phyloP scores from a whole-genome alignment of 176 grass and related monocot genomes.

The Oryza glumipatula region DNA sequence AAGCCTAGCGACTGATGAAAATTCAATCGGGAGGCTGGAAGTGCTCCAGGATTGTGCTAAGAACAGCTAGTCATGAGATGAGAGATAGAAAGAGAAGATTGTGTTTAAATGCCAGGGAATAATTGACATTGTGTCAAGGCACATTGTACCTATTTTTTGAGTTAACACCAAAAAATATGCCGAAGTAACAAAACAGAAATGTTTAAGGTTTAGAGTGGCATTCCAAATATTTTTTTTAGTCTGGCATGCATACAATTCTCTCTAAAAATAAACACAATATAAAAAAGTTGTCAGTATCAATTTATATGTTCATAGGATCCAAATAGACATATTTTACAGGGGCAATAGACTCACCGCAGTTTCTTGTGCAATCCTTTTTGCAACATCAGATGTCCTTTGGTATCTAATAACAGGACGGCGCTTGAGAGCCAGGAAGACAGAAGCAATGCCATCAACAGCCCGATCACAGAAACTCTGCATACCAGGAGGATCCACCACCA shows the following conservation, averaged over 20 bases:
- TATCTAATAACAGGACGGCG: constrained; percentile 86
- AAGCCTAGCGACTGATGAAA: background rate
- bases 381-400: constrained; percentile 81
- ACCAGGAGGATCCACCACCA: constrained; percentile 71
- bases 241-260: constrained; percentile 2
- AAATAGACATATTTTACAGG: constrained; percentile 7
- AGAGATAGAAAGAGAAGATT: background rate
- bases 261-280: constrained; percentile 15
- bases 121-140: background rate
- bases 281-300: background rate
- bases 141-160: constrained; percentile 14
- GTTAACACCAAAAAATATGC: constrained; percentile 2
- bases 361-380: constrained; percentile 95
- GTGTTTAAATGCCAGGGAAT: background rate
- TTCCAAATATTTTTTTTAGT: constrained; percentile 11
- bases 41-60: constrained; percentile 5
- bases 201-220: constrained; percentile 6
- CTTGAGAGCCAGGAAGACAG: constrained; percentile 93
- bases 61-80: background rate
- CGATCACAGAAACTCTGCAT: constrained; percentile 88
- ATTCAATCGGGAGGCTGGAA: background rate
- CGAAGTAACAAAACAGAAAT: constrained; percentile 27
- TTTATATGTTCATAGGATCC: background rate
- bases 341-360: constrained; percentile 64
- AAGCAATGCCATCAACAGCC: constrained; percentile 90